phyloP scores from a whole-genome alignment of 2,329 filamentous ascomycete genomes.

The Ophiosphaerella korrae region DNA sequence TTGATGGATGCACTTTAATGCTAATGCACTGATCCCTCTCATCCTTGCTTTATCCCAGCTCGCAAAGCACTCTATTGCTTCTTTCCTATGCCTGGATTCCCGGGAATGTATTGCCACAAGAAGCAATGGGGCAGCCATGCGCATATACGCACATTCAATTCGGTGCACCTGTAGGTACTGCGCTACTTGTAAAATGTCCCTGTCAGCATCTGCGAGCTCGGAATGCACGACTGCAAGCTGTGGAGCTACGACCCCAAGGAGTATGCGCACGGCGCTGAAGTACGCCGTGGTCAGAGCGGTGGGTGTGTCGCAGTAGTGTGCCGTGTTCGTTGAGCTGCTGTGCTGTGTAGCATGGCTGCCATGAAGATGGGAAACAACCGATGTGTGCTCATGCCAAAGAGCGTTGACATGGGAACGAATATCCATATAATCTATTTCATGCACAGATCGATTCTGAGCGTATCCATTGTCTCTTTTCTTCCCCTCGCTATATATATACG shows the following conservation, averaged over 20 bases:
- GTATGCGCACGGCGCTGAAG: constrained; percentile 25
- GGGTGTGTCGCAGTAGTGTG: constrained; percentile 25
- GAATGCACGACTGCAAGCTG: constrained; percentile 6
- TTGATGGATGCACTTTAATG: background rate
- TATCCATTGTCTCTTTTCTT: background rate
- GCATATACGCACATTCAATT: constrained; percentile 38
- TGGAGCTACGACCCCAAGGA: constrained; percentile 21
- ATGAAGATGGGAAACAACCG: constrained; percentile 1
- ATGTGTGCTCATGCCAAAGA: constrained; percentile 27
- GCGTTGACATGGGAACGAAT: constrained; percentile 19
- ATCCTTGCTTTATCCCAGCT: constrained; percentile 27
- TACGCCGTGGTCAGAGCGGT: constrained; percentile 33
- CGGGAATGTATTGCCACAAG: constrained; percentile 34
- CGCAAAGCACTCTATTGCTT: constrained; percentile 24
- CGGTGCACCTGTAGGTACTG: constrained; percentile 20
- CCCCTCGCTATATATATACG: constrained; percentile 15
- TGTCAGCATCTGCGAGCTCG: constrained; percentile 18
- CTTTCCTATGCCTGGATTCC: constrained; percentile 12
- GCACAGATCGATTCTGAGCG: too few species aligned
- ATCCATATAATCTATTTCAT: constrained; percentile 2
- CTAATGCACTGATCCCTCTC: constrained; percentile 34
- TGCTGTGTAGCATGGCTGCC: constrained; percentile 5
- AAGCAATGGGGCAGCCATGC: constrained; percentile 37
- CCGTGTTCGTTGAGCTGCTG: background rate
- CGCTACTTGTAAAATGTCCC: constrained; percentile 27